phyloP scores from a whole-genome alignment of 2,329 filamentous ascomycete species.

The Moelleriella libera region DNA sequence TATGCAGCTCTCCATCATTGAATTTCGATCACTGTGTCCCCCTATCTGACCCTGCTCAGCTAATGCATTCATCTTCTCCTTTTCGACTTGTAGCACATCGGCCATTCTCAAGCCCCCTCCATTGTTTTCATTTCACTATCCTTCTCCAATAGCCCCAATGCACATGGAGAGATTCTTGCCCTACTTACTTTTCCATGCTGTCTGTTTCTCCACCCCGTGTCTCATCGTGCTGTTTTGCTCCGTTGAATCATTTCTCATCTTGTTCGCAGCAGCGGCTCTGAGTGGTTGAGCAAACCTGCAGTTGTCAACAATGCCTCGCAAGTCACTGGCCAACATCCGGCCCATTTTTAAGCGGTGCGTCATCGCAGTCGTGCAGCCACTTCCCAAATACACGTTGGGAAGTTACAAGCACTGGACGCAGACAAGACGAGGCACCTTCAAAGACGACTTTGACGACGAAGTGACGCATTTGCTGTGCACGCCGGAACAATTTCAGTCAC shows the following conservation, averaged over 20 bases:
- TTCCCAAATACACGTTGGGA: slow-evolving; percentile 31
- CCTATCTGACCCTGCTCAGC: neutral
- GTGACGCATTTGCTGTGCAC: slow-evolving; percentile 65
- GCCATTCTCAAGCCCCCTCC: neutral
- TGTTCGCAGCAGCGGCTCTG: neutral
- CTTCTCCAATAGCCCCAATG: too few relatives aligned
- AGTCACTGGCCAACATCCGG: slow-evolving; percentile 8
- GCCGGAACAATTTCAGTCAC: slow-evolving; percentile 39
- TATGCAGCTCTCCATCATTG: too few relatives aligned
- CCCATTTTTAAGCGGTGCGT: slow-evolving; percentile 36
- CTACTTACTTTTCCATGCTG: neutral
- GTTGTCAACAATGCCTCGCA: neutral
- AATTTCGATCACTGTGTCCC: neutral
- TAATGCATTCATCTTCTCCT: neutral
- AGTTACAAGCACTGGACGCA: slow-evolving; percentile 54
- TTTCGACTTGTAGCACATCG: neutral
- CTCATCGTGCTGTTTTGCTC: neutral
- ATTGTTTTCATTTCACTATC: neutral
- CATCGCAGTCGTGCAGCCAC: slow-evolving; percentile 44
- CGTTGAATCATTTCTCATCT: neutral
- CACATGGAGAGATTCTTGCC: neutral
- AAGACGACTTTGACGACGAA: slow-evolving; percentile 29
- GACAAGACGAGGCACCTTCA: slow-evolving; percentile 45
- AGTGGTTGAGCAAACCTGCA: neutral
- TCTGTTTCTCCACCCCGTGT: neutral